phyloP scores from a whole-genome alignment of 1,139 yeast genomes.

The Groenewaldozyma sp. region DNA sequence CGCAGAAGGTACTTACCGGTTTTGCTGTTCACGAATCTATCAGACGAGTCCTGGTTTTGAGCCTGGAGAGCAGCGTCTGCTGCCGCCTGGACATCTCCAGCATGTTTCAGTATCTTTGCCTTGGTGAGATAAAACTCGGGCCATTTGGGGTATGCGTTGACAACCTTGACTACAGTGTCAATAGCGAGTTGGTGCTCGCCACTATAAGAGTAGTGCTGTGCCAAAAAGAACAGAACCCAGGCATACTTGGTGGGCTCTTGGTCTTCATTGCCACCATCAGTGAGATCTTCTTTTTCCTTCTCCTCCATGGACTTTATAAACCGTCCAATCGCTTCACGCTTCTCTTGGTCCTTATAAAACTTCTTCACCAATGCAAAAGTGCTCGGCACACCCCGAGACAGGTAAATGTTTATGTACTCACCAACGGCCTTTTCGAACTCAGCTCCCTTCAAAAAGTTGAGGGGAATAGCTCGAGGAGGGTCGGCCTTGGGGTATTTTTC shows the following conservation, averaged over 20 bases:
- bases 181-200: slow-evolving; percentile 45
- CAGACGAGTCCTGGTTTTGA: slow-evolving; percentile 73
- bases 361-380: slow-evolving; percentile 81
- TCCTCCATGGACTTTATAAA: slow-evolving; percentile 26
- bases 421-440: slow-evolving; percentile 38
- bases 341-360: slow-evolving; percentile 47
- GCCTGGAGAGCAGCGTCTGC: slow-evolving; percentile 61
- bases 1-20: slow-evolving; percentile 76
- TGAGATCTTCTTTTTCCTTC: background rate
- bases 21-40: slow-evolving; percentile 83
- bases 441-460: slow-evolving; percentile 54
- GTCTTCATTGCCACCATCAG: slow-evolving; percentile 9
- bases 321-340: slow-evolving; percentile 41
- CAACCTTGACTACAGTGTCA: slow-evolving; percentile 51
- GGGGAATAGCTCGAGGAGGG: slow-evolving; percentile 68
- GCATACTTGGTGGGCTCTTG: slow-evolving; percentile 45
- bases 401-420: slow-evolving; percentile 49
- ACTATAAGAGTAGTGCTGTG: slow-evolving; percentile 65
- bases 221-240: slow-evolving; percentile 74
- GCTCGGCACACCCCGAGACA: slow-evolving; percentile 82
- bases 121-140: slow-evolving; percentile 75
- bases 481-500: slow-evolving; percentile 76
- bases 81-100: slow-evolving; percentile 54
- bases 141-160: slow-evolving; percentile 56
- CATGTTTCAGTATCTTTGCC: slow-evolving; percentile 72